phyloP scores from a whole-genome alignment of 495 filamentous ascomycete species.

The Hapsidospora chrysogenum region DNA sequence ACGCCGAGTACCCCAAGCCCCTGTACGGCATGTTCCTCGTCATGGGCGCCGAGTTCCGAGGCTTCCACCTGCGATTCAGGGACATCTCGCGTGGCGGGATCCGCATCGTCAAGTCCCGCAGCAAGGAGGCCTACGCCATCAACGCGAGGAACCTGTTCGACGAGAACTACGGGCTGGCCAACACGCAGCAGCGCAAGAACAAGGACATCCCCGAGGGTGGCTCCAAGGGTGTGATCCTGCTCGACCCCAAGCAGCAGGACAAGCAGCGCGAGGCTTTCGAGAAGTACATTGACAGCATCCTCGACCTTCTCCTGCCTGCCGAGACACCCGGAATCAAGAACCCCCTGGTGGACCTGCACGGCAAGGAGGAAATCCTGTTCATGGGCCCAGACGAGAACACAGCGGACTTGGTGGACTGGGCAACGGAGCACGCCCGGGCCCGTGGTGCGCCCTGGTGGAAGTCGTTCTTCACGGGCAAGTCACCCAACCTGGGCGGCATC shows the following conservation, averaged over 20 bases:
- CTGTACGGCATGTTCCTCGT: slow-evolving; percentile 97
- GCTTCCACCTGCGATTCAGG: slow-evolving; percentile 93
- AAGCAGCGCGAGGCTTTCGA: slow-evolving; percentile 84
- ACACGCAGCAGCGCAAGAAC: slow-evolving; percentile 98
- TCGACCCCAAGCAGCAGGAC: slow-evolving; percentile 87
- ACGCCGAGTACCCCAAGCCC: slow-evolving; percentile 82
- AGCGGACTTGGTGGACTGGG: slow-evolving; percentile 93
- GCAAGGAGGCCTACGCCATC: slow-evolving; percentile 86
- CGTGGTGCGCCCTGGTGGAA: slow-evolving; percentile 98
- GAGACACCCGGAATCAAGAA: slow-evolving; percentile 95
- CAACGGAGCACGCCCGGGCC: slow-evolving; percentile 77
- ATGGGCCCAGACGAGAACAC: slow-evolving; percentile 99
- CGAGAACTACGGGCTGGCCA: slow-evolving; percentile 96
- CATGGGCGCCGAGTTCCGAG: slow-evolving; percentile 89
- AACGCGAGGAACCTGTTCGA: slow-evolving; percentile 93
- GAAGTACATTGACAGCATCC: slow-evolving; percentile 97
- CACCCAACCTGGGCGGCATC: slow-evolving; percentile 86
- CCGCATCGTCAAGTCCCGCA: slow-evolving; percentile 93
- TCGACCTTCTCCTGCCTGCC: slow-evolving; percentile 82
- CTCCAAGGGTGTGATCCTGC: slow-evolving; percentile 91
- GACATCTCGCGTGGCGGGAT: slow-evolving; percentile 96
- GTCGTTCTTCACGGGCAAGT: slow-evolving; percentile 99
- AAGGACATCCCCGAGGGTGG: slow-evolving; percentile 99
- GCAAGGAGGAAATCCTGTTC: slow-evolving; percentile 90
- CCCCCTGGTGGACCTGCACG: slow-evolving; percentile 87